These are phyloP conservation scores for Buddleja alternifolia DNA, from an alignment of 257 asterid genomes.

Conservation along the genomic window DNA sequence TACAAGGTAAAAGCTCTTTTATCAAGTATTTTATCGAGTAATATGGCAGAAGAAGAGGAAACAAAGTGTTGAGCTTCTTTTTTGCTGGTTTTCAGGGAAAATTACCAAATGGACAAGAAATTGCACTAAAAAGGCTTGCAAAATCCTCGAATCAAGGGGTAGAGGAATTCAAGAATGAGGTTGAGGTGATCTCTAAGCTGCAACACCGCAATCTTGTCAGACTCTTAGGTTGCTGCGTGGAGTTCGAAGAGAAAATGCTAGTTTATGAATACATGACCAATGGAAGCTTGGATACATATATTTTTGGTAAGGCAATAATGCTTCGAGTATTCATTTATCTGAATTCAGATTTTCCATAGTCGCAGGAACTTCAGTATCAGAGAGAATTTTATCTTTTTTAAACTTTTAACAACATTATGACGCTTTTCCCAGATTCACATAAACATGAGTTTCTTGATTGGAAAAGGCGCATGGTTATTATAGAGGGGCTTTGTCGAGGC, in stretches of 20 bases:
- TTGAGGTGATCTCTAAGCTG: slow-evolving; percentile 68
- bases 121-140: slow-evolving; percentile 88
- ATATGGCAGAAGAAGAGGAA: background rate
- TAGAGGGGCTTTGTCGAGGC: slow-evolving; percentile 92
- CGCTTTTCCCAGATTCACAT: slow-evolving; percentile 34
- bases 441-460: slow-evolving; percentile 43
- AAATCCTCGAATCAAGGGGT: slow-evolving; percentile 78
- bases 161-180: slow-evolving; percentile 83
- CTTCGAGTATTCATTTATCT: too few species aligned
- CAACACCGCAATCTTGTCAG: slow-evolving; percentile 86
- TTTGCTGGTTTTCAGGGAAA: slow-evolving; percentile 51
- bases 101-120: slow-evolving; percentile 59
- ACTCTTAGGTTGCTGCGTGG: slow-evolving; percentile 83
- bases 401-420: slow-evolving; percentile 7
- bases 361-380: background rate
- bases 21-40: too few species aligned
- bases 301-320: slow-evolving; percentile 63
- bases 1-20: slow-evolving; percentile 62
- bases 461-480: slow-evolving; percentile 59
- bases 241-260: slow-evolving; percentile 78
- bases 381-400: background rate
- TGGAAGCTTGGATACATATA: slow-evolving; percentile 72
- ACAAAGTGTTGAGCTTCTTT: background rate
- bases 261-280: slow-evolving; percentile 91
- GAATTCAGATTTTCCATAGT: background rate